Base-by-base conservation (phyloP, 2,329 filamentous ascomycete genomes). In the Colletotrichum sp. region DNA sequence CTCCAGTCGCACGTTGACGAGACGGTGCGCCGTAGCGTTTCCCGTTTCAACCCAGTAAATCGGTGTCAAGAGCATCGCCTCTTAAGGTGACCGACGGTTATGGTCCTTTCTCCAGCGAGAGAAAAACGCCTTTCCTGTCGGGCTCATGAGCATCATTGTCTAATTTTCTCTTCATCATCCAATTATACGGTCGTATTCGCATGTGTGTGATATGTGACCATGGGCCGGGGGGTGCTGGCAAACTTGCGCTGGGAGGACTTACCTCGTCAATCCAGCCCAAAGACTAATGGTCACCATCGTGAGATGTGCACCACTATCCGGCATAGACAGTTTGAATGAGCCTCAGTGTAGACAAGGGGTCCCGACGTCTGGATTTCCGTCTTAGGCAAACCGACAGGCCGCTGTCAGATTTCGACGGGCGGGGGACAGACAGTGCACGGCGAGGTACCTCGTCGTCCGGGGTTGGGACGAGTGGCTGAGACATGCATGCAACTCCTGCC, bases 361-460 rank as follows among this genome's bases (percentile, higher is more conserved):
- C 34, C 62, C 68, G 30, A 67, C 36, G 62, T 26, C 60, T 75
- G 68, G 62, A 24, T 21, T 72, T 36, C 72, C 68, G 26, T 39
- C 52, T 75, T 67, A 52, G 72, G 72, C 52, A 75, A 75, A 24
- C 72, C 68, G 68, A 62, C 72, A 72, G 28, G 39, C 24, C 57
- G 44, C 67, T 71, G 62, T 74, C 67, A 49, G 59, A 55, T 74
- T 65, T 65, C 67, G n/a, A 59, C 55, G 34, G 26, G 66, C 68
- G 36, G 68, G 39, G 59, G 59, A 63, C 15, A 63, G 68, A 26
- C 59, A 52, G 44, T 52, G 44, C 44, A 52, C 10, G n/a, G 44
- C 24, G 60, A 68, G 24, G 36, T 63, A 67, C 60, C 44, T 70
- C 30, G 71, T 39, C 64, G 15, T 10, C 39, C 21, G 44, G 52